Conservation (phyloP, 768 basidiomycete species). For the Termitomyces sp. region DNA sequence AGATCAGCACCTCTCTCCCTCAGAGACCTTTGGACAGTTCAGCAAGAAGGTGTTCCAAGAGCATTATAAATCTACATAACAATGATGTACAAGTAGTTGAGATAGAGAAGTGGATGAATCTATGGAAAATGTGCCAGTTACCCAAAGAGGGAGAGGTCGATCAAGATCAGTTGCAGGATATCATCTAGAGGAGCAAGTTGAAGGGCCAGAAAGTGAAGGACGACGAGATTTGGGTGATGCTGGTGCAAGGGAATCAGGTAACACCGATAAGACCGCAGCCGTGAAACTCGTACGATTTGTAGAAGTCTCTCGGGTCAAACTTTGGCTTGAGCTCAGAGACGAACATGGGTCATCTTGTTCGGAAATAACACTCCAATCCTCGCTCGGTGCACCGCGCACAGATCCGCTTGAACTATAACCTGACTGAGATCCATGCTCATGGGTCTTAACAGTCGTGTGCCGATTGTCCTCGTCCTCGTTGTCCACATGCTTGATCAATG, state of each 20-base stretch:
- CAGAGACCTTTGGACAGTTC: constrained; percentile 86
- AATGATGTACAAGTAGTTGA: constrained; percentile 13
- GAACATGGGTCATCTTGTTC: constrained; percentile 63
- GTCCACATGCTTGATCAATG: constrained; percentile 66
- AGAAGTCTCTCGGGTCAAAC: constrained; percentile 31
- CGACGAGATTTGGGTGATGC: constrained; percentile 38
- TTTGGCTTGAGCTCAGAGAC: constrained; percentile 50
- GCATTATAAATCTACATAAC: constrained; percentile 35
- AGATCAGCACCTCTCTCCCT: constrained; percentile 62
- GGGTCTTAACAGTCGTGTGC: constrained; percentile 35
- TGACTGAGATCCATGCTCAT: constrained; percentile 34
- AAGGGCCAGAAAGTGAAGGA: constrained; percentile 33
- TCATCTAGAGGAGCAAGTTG: neutral
- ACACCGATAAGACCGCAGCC: constrained; percentile 57
- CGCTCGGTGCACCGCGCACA: constrained; percentile 54
- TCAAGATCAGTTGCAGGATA: neutral
- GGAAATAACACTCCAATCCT: constrained; percentile 88
- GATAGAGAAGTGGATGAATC: constrained; percentile 8
- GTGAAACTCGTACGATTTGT: constrained; percentile 62
- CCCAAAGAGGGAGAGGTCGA: neutral
- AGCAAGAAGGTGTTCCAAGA: constrained; percentile 76
- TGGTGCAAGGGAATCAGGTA: constrained; percentile 50
- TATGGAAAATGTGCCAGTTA: constrained; percentile 21
- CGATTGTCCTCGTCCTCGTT: constrained; percentile 32
- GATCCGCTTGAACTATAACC: constrained; percentile 57